Conservation (phyloP, 2,329 filamentous ascomycete species). For the Ceratocystis huliohia region DNA sequence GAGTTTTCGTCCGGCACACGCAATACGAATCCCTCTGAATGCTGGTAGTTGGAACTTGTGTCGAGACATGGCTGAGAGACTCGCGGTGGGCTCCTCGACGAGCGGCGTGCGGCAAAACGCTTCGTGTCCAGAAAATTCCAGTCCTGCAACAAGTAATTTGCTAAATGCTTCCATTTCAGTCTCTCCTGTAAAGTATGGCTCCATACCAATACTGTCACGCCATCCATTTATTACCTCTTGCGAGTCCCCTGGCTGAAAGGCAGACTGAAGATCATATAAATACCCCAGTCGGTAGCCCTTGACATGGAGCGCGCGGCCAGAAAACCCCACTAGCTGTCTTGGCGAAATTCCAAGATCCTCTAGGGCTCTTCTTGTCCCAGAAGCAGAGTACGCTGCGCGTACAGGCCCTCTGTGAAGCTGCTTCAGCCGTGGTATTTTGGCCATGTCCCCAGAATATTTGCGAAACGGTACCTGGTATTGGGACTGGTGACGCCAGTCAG, state of each 20-base stretch:
- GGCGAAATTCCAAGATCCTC: conserved; percentile 14
- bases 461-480: conserved; percentile 22
- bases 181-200: conserved; percentile 22
- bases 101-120: conserved; percentile 18
- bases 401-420: background rate
- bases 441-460: conserved; percentile 20
- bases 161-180: conserved; percentile 21
- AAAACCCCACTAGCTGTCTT: conserved; percentile 17
- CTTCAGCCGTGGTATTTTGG: conserved; percentile 14
- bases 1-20: conserved; percentile 20
- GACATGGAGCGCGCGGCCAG: conserved; percentile 18
- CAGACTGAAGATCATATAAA: conserved; percentile 21
- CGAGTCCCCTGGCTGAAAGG: conserved; percentile 18
- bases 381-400: conserved; percentile 19
- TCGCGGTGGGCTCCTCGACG: background rate
- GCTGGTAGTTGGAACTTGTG: conserved; percentile 13
- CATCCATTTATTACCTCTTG: conserved; percentile 17
- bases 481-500: conserved; percentile 21
- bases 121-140: conserved; percentile 18
- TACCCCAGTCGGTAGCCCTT: conserved; percentile 23
- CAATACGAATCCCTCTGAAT: conserved; percentile 19
- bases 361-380: conserved; percentile 19
- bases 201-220: conserved; percentile 14
- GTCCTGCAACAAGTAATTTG: conserved; percentile 20
- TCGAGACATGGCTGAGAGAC: background rate